A percentile compares a stretch with the other conserved stretches of the same genome.
These are phyloP conservation scores for Boechera retrofracta DNA, from an alignment of 345 rosid species.

Conservation along the genomic window DNA sequence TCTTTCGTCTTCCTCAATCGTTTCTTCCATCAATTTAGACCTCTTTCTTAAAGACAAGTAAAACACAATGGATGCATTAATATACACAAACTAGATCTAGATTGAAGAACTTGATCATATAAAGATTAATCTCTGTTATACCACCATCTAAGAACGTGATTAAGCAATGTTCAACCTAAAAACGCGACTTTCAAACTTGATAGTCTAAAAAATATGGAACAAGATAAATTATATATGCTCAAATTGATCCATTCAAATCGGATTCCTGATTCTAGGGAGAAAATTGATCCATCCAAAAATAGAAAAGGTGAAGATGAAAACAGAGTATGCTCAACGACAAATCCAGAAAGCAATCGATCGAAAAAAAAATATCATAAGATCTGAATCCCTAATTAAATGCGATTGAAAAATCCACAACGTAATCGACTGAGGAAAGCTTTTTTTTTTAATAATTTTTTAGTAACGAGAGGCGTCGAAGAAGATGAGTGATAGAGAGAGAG, in stretches of 20 bases:
- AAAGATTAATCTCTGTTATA: no score
- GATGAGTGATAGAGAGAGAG: neutral
- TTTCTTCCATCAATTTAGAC: slow-evolving; percentile 3
- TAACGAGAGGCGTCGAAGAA: neutral
- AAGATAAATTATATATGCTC: no score
- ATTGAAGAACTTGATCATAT: no score
- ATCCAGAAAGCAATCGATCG: neutral
- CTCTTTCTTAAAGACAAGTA: neutral
- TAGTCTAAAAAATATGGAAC: neutral
- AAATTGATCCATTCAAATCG: neutral
- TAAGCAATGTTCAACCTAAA: neutral
- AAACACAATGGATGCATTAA: neutral
- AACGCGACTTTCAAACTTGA: neutral
- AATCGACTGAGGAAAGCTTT: neutral
- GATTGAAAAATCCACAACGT: neutral
- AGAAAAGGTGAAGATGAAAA: neutral
- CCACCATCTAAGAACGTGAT: no score
- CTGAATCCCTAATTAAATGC: neutral
- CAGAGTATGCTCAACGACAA: neutral
- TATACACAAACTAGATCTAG: neutral
- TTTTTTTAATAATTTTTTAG: no score
- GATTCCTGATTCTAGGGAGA: neutral
- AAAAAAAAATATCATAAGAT: neutral
- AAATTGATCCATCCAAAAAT: no score
- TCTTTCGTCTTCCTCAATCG: slow-evolving; percentile 16